Evolutionary conservation across 352 stramenopile species (phyloP), one percentile per base, ranked within the genome.

Genomic region (Phytopythium sindhum): DNA sequence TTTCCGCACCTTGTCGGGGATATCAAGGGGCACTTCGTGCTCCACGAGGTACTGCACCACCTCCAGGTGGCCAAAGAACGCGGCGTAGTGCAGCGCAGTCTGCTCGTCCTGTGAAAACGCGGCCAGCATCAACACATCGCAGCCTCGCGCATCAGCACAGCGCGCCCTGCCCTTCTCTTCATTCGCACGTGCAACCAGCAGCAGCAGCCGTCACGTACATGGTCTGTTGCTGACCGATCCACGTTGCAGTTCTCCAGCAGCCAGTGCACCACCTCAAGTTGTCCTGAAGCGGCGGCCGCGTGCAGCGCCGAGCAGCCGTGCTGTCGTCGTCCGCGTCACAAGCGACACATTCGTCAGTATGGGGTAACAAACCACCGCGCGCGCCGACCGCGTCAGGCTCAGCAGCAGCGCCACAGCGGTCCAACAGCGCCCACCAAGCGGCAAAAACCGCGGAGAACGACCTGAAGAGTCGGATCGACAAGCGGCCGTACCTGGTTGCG

Each of bases 41-140:
- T 94, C 85, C 26, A 96, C 87, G 10, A 96, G 69, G 44, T 84
- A 72, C 71, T 94, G 87, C 57, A 96, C 87, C 33, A 96, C 87
- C 66, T 96, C 87, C 56, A 95, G 60, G 51, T 95, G 87, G 10
- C 87, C 87, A 48, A 94, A 94, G 65, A 96, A 96, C 19, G 87
- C 87, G 1, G 85, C 87, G 60, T 96, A 96, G 63, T 96, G 87
- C 47, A 96, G 73, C 56, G 86, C 75, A 19, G 87, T 91, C 60
- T 96, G 87, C 62, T 93, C 82, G 37, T 93, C 86, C 79, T 90
- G 45, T 29, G 1, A 4, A 26, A 37, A 54, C n/a, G n/a, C n/a
- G n/a, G n/a, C 35, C 35, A 69, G 39, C 54, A 35, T n/a, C 35
- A 37, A 61, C 31, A 37, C 31, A 10, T 4, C 29, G 29, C 55